Percentiles rank a stretch among this genome's conserved stretches.
phyloP scores from a whole-genome alignment of 2,329 filamentous ascomycete species.

The Camptophora hylomeconis region DNA sequence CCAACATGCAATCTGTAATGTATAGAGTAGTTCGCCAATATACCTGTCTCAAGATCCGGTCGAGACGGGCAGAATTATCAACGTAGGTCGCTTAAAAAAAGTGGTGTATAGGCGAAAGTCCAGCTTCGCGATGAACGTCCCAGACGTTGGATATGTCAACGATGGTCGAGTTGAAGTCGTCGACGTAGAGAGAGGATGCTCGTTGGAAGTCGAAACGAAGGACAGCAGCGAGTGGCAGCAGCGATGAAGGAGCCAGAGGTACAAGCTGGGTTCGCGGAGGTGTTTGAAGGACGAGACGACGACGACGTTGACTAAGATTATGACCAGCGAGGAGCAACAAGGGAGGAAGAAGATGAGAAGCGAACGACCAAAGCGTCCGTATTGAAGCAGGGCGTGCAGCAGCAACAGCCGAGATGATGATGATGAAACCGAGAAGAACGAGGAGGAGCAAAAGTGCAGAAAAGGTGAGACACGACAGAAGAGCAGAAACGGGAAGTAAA shows the following conservation, averaged over 20 bases:
- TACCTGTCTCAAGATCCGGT: constrained; percentile 1
- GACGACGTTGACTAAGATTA: constrained; percentile 8
- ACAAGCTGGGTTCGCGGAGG: constrained; percentile 5
- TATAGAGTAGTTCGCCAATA: too few species aligned
- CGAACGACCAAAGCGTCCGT: too few species aligned
- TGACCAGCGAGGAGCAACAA: constrained; percentile 14
- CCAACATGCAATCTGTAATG: constrained; percentile 1
- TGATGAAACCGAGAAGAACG: neutral
- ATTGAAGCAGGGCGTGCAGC: constrained; percentile 4
- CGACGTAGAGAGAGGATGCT: constrained; percentile 11
- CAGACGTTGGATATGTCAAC: constrained; percentile 13
- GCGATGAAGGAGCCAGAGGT: constrained; percentile 11
- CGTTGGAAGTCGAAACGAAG: constrained; percentile 18
- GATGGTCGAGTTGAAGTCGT: constrained; percentile 11
- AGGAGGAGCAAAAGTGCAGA: constrained; percentile 2
- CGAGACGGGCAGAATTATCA: neutral
- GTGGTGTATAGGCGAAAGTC: constrained; percentile 17
- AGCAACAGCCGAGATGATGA: constrained; percentile 1
- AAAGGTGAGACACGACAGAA: constrained; percentile 5
- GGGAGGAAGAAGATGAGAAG: constrained; percentile 7
- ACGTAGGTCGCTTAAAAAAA: constrained; percentile 6
- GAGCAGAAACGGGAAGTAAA: constrained; percentile 1
- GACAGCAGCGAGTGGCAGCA: constrained; percentile 12
- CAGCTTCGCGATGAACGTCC: constrained; percentile 17
- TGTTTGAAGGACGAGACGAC: constrained; percentile 1